Evolutionary conservation across 495 filamentous ascomycete genomes (phyloP).

Genomic region (Penicillium atrosanguineum): DNA sequence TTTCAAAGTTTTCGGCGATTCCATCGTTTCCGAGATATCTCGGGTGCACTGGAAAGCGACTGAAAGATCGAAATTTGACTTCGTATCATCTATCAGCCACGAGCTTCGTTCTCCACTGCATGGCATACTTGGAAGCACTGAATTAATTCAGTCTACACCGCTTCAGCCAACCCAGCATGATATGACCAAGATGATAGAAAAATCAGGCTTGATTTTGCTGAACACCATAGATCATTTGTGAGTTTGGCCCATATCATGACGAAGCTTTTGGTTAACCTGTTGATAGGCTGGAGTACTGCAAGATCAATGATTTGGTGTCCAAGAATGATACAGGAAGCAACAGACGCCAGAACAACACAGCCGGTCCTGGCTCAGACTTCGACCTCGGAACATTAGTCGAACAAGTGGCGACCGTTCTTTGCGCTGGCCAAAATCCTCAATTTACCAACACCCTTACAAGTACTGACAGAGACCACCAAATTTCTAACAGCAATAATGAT

Average conservation of each 20-base stretch:
- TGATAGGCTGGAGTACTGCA: constrained; percentile 51
- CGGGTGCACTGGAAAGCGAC: constrained; percentile 48
- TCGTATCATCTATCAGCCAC: constrained; percentile 71
- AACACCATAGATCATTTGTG: constrained; percentile 66
- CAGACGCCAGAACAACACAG: constrained; percentile 1
- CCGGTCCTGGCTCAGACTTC: constrained; percentile 29
- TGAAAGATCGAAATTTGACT: constrained; percentile 62
- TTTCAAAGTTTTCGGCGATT: constrained; percentile 58
- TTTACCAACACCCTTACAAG: background rate
- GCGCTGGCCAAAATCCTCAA: constrained; percentile 38
- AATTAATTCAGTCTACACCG: constrained; percentile 58
- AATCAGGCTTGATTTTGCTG: constrained; percentile 62
- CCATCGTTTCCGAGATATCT: constrained; percentile 58
- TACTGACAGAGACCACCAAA: background rate
- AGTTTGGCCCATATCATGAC: background rate
- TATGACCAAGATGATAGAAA: constrained; percentile 62
- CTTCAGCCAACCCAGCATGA: constrained; percentile 52
- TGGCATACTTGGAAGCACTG: constrained; percentile 62
- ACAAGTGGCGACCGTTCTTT: constrained; percentile 59
- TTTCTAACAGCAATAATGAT: constrained; percentile 4
- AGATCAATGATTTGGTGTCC: constrained; percentile 44
- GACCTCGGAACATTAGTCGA: constrained; percentile 52
- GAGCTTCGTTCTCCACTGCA: constrained; percentile 71
- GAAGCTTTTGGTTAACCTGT: background rate
- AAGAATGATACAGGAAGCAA: constrained; percentile 1